Base-by-base conservation (phyloP, 257 asterid genomes). In the Ilex asprella region DNA sequence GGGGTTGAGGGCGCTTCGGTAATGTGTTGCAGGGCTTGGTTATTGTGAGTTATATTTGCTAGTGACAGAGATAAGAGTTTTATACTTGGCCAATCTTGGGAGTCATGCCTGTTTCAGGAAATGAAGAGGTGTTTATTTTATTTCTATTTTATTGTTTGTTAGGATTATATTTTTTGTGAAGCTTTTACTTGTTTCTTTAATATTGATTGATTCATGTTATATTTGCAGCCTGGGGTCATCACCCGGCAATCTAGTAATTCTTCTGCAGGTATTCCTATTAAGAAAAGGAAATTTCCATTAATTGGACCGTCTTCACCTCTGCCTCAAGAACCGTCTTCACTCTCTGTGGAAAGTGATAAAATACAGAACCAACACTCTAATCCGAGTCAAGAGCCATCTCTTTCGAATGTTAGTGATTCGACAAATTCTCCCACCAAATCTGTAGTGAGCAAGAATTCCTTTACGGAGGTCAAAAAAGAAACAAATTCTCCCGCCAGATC, bases 271-370 rank as follows among this genome's bases (percentile, higher is more conserved):
- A 83, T 90, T 71, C 97, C 97, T 29, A 75, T 87, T 4, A 90
- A 87, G 87, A 90, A 90, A 71, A 85, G 97, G 73, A 82, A 84
- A 67, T 76, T 83, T 74, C 82, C 84, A 3, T 52, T 85, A 55
- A 55, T 76, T 56, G 77, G 71, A 53, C 73, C 86, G 3, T 55
- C 75, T 8, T 75, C 95, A 52, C 84, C 92, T 73, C 62, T 87
- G 30, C 68, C 55, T 5, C 81, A 74, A 67, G 89, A 79, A 56
- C 73, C 73, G 11, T 39, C 75, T 16, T 58, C 71, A 4, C 10
- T 12, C 13, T 56, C 58, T 1, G 72, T 53, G 67, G 83, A 53
- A 47, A 56, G 30, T 46, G 76, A 73, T 69, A 65, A 60, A 6
- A 74, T 75, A 67, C 71, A 64, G 3, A 67, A 62, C n/a, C 53